Conservation (phyloP, 257 asterid genomes). For the Jaltomata sinuosa region DNA sequence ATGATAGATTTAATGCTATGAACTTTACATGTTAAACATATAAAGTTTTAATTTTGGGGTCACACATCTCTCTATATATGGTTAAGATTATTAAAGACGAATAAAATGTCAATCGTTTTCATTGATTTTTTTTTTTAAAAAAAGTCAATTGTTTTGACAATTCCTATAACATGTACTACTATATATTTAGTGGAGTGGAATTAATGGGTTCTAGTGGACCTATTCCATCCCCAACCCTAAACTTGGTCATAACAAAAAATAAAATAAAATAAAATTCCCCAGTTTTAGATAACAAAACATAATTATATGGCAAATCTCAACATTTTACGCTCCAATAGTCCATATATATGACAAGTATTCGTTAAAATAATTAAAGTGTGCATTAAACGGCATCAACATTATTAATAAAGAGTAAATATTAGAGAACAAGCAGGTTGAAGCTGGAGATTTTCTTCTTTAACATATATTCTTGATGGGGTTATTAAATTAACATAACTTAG, state of each 20-base stretch:
- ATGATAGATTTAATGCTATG: too few relatives aligned
- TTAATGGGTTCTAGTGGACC: not conserved
- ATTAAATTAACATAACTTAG: not conserved
- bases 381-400: too few relatives aligned
- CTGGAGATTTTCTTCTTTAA: too few relatives aligned
- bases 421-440: not conserved
- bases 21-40: too few relatives aligned
- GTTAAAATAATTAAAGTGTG: not conserved
- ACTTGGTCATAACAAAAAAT: not conserved
- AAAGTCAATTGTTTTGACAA: not conserved
- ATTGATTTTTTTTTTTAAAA: not conserved
- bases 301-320: not conserved
- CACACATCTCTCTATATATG: too few relatives aligned
- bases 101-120: too few relatives aligned
- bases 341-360: not conserved
- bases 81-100: too few relatives aligned
- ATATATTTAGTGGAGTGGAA: not conserved
- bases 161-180: not conserved
- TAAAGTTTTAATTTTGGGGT: too few relatives aligned
- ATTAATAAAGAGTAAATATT: too few relatives aligned
- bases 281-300: too few relatives aligned
- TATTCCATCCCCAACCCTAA: not conserved
- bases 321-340: not conserved
- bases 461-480: not conserved
- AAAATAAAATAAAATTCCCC: too few relatives aligned